A percentile compares a stretch with the other conserved stretches of the same genome.
phyloP scores from a whole-genome alignment of 108 stramenopile genomes.

The Skeletonema menzelii region DNA sequence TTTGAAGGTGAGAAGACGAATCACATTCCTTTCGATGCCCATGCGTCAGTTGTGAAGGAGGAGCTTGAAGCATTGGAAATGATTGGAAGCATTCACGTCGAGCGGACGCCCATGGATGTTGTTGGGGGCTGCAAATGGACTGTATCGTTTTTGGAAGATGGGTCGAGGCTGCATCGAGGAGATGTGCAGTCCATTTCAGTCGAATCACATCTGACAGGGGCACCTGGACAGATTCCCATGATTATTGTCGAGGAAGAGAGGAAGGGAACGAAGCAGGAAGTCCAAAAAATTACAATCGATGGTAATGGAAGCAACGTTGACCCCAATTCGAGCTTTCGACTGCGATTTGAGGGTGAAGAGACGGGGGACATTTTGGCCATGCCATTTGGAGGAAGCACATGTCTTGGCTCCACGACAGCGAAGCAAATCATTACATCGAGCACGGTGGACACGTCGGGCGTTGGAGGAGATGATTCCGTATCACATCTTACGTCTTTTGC shows the following conservation, averaged over 20 bases:
- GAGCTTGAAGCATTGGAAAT: conserved; percentile 57
- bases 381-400: conserved; percentile 45
- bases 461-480: conserved; percentile 63
- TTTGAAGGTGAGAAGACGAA: conserved; percentile 36
- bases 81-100: conserved; percentile 39
- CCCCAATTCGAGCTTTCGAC: conserved; percentile 38
- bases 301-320: conserved; percentile 41
- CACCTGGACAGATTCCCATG: conserved; percentile 42
- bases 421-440: conserved; percentile 65
- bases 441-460: conserved; percentile 48
- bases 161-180: conserved; percentile 37
- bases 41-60: conserved; percentile 50
- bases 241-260: conserved; percentile 57
- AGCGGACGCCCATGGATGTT: conserved; percentile 37
- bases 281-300: conserved; percentile 50
- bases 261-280: conserved; percentile 71
- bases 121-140: conserved; percentile 76
- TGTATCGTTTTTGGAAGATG: conserved; percentile 57
- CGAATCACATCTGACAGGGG: conserved; percentile 37
- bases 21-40: conserved; percentile 57
- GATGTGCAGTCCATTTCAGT: conserved; percentile 49
- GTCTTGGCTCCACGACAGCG: conserved; percentile 47
- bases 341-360: conserved; percentile 42
- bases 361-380: conserved; percentile 38
- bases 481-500: conserved; percentile 58